Evolutionary conservation across 108 stramenopile genomes (phyloP).

Genomic region (Schizochytrium sp.): DNA sequence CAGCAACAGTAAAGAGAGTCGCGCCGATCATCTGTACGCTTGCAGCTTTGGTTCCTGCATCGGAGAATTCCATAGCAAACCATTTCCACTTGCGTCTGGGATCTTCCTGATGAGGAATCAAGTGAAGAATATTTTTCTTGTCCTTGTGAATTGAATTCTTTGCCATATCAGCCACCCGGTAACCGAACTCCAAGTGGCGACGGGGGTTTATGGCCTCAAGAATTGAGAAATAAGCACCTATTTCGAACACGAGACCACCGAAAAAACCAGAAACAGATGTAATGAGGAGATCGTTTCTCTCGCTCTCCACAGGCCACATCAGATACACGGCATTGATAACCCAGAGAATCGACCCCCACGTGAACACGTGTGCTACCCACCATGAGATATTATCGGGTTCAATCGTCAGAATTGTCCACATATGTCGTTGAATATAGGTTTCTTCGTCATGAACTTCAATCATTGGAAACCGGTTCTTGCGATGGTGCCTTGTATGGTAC

Average conservation of each 20-base stretch:
- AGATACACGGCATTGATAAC: not conserved
- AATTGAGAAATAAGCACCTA: not conserved
- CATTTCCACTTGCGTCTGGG: not conserved
- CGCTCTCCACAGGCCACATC: not conserved
- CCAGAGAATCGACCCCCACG: slow-evolving; percentile 7
- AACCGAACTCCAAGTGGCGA: not conserved
- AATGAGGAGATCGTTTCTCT: not conserved
- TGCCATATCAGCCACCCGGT: not conserved
- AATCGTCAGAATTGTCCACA: not conserved
- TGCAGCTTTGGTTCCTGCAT: not conserved
- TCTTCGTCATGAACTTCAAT: not conserved
- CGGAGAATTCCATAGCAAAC: not conserved
- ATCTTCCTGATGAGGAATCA: not conserved
- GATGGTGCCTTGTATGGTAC: not conserved
- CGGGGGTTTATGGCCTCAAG: slow-evolving; percentile 39
- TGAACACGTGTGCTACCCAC: slow-evolving; percentile 17
- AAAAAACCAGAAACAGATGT: not conserved
- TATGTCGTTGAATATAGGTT: not conserved
- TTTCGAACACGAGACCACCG: not conserved
- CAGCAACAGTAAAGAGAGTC: not conserved
- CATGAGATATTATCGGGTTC: slow-evolving; percentile 24
- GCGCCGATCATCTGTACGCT: slow-evolving; percentile 23
- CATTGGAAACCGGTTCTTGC: slow-evolving; percentile 39
- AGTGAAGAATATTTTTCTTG: not conserved
- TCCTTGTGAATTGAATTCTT: not conserved